These are phyloP conservation scores for Fusarium sp. DNA, from an alignment of 2,329 filamentous ascomycete genomes.

Conservation along the genomic window DNA sequence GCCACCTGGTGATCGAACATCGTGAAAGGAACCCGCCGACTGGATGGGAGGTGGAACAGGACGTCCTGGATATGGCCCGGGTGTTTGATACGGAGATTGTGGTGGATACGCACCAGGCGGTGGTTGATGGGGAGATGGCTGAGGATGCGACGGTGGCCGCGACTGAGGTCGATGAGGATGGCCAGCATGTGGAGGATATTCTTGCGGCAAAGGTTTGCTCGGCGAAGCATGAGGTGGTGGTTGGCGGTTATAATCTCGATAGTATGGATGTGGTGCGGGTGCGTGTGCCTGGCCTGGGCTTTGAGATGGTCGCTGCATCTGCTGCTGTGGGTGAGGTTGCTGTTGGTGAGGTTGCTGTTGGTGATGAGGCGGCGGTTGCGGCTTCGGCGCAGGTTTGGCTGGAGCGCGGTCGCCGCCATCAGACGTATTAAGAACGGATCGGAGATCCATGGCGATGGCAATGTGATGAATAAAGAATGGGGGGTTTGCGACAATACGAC, in stretches of 20 bases:
- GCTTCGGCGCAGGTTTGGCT: slow-evolving; percentile 52
- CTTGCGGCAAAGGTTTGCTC: slow-evolving; percentile 59
- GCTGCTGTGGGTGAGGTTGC: slow-evolving; percentile 52
- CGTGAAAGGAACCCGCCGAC: slow-evolving; percentile 59
- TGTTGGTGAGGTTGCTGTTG: slow-evolving; percentile 53
- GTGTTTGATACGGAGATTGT: slow-evolving; percentile 56
- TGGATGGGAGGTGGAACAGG: slow-evolving; percentile 63
- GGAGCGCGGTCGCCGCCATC: slow-evolving; percentile 60
- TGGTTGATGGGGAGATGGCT: slow-evolving; percentile 49
- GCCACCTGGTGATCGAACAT: slow-evolving; percentile 65
- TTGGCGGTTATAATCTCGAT: slow-evolving; percentile 64
- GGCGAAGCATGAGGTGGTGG: slow-evolving; percentile 65
- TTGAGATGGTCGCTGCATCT: slow-evolving; percentile 59
- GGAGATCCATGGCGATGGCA: slow-evolving; percentile 62
- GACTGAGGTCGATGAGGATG: slow-evolving; percentile 51
- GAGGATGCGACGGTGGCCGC: slow-evolving; percentile 53
- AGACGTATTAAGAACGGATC: slow-evolving; percentile 67
- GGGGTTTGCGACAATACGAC: slow-evolving; percentile 36
- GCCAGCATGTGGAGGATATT: slow-evolving; percentile 56
- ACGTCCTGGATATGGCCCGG: slow-evolving; percentile 60
- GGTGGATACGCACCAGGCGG: slow-evolving; percentile 55
- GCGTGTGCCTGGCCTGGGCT: slow-evolving; percentile 50
- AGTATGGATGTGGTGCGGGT: slow-evolving; percentile 55
- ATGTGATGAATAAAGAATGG: slow-evolving; percentile 13
- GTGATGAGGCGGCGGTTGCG: slow-evolving; percentile 53